Conservation (phyloP, 2,329 filamentous ascomycete species). For the Penicillium brevicompactum region DNA sequence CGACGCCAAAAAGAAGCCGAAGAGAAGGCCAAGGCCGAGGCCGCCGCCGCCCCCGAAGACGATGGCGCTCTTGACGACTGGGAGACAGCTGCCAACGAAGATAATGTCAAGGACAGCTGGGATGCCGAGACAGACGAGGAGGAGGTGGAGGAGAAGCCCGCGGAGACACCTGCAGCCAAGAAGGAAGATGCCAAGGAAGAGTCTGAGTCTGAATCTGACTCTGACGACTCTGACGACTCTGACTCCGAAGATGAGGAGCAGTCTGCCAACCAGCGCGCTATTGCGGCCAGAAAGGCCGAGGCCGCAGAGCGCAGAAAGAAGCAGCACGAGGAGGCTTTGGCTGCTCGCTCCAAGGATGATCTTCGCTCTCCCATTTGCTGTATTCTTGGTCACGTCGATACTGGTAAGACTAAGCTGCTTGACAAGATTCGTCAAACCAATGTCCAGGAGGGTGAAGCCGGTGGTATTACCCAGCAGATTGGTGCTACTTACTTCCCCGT, state of each 20-base stretch:
- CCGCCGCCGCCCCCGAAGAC: constrained; percentile 64
- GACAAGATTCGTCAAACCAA: constrained; percentile 99
- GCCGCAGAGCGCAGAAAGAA: constrained; percentile 85
- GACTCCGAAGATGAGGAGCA: constrained; percentile 66
- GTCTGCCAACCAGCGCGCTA: constrained; percentile 72
- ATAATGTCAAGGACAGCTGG: constrained; percentile 91
- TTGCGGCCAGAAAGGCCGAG: constrained; percentile 80
- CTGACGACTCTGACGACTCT: constrained; percentile 45
- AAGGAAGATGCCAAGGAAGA: constrained; percentile 29
- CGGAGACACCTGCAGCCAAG: constrained; percentile 36
- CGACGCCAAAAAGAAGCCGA: constrained; percentile 70
- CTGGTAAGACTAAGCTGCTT: constrained; percentile 97
- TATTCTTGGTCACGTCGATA: constrained; percentile 99
- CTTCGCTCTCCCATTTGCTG: constrained; percentile 97
- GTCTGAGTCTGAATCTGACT: constrained; percentile 34
- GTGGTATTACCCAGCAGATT: constrained; percentile 99
- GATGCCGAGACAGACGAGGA: constrained; percentile 66
- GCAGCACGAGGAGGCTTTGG: constrained; percentile 87
- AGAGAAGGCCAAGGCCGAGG: constrained; percentile 75
- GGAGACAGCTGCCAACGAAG: constrained; percentile 73
- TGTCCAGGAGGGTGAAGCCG: constrained; percentile 97
- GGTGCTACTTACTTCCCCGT: constrained; percentile 99
- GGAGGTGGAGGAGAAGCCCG: constrained; percentile 65
- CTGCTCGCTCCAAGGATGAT: constrained; percentile 89
- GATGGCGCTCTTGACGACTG: constrained; percentile 69